phyloP scores from a whole-genome alignment of 2,329 filamentous ascomycete genomes.

The Monosporascus sp. region DNA sequence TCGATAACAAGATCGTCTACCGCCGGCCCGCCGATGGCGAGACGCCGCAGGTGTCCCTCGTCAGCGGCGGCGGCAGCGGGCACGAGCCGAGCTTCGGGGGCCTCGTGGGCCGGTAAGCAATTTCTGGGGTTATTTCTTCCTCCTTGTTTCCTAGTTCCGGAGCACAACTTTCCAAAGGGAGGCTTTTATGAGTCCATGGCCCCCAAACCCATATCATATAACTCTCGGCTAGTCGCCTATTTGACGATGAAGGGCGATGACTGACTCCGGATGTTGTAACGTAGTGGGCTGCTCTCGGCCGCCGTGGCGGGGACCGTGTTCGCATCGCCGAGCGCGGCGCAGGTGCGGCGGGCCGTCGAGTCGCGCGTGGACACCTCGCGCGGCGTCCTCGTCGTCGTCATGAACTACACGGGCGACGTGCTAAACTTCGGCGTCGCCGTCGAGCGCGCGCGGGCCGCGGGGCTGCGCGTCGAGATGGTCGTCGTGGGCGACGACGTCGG shows the following conservation, averaged over 20 bases:
- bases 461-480: slow-evolving; percentile 77
- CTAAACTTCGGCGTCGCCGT: slow-evolving; percentile 92
- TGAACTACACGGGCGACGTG: slow-evolving; percentile 91
- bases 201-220: too few relatives aligned
- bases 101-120: slow-evolving; percentile 61
- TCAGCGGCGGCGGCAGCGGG: slow-evolving; percentile 84
- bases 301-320: slow-evolving; percentile 86
- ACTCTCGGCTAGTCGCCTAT: too few relatives aligned
- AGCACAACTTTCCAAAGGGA: too few relatives aligned
- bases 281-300: slow-evolving; percentile 64
- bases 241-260: too few relatives aligned
- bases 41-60: slow-evolving; percentile 65
- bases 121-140: too few relatives aligned
- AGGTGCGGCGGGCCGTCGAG: slow-evolving; percentile 72
- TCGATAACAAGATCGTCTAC: slow-evolving; percentile 78
- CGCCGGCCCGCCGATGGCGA: slow-evolving; percentile 46
- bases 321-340: slow-evolving; percentile 73
- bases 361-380: slow-evolving; percentile 63
- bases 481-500: slow-evolving; percentile 90
- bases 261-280: too few relatives aligned
- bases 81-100: slow-evolving; percentile 85
- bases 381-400: slow-evolving; percentile 84
- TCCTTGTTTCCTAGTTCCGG: too few relatives aligned
- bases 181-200: too few relatives aligned
- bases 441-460: slow-evolving; percentile 81